Evolutionary conservation across 106 monocot genomes (phyloP).

Genomic region (Dioscorea zingiberensis): DNA sequence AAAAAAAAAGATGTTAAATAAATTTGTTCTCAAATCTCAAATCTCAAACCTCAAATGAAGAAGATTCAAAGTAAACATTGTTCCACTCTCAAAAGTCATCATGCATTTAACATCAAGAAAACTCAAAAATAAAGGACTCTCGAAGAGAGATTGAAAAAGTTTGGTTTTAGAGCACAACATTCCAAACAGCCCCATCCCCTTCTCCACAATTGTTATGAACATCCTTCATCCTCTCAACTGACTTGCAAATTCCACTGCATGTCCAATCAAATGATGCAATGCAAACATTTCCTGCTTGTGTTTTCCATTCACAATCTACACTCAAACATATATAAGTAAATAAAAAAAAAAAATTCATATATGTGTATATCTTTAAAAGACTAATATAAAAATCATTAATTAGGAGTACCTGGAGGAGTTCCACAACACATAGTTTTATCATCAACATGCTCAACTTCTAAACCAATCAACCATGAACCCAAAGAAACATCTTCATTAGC

Average conservation of each 20-base stretch:
- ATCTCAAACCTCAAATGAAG: too few relatives aligned
- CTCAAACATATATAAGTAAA: background rate
- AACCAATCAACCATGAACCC: constrained; percentile 84
- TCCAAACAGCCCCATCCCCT: constrained; percentile 68
- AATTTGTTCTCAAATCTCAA: too few relatives aligned
- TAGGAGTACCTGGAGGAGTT: constrained; percentile 86
- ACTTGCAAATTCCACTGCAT: constrained; percentile 84
- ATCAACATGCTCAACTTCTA: constrained; percentile 80
- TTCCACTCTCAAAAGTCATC: too few relatives aligned
- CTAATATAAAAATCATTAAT: too few relatives aligned
- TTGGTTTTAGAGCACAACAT: constrained; percentile 17
- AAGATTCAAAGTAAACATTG: too few relatives aligned
- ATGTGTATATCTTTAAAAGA: background rate
- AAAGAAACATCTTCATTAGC: constrained; percentile 78
- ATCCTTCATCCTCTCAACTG: constrained; percentile 69
- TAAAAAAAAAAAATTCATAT: background rate
- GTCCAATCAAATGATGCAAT: constrained; percentile 89
- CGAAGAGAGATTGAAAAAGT: too few relatives aligned
- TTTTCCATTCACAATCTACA: constrained; percentile 79
- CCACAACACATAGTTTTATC: constrained; percentile 85
- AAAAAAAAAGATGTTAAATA: too few relatives aligned
- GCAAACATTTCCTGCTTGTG: constrained; percentile 59
- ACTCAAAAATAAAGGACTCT: too few relatives aligned
- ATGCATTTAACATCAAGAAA: too few relatives aligned
- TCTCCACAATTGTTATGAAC: constrained; percentile 68